These are phyloP conservation scores for Polyrhizophydium stewartii DNA, from an alignment of 371 early-diverging fungal species.

Conservation along the genomic window DNA sequence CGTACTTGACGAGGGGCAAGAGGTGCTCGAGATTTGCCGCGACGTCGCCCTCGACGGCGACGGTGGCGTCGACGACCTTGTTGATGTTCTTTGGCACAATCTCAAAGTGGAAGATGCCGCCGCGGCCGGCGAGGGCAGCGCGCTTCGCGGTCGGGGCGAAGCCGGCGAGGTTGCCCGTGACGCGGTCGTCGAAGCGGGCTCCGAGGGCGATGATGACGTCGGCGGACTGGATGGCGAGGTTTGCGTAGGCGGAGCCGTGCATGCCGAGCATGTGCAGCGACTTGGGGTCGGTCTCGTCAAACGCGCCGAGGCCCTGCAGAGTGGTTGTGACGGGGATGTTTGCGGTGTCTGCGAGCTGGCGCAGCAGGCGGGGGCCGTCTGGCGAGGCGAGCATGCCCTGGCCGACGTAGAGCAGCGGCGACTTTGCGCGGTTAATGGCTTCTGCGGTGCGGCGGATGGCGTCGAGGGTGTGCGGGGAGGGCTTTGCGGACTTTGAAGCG, in stretches of 20 bases:
- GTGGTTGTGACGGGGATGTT: constrained; percentile 97
- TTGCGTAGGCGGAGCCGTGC: constrained; percentile 97
- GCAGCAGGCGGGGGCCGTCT: constrained; percentile 75
- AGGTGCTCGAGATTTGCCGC: constrained; percentile 73
- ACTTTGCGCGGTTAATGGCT: constrained; percentile 81
- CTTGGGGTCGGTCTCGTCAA: constrained; percentile 84
- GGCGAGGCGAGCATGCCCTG: constrained; percentile 81
- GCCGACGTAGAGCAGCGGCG: constrained; percentile 94
- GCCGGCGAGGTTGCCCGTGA: constrained; percentile 79
- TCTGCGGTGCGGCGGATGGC: constrained; percentile 66
- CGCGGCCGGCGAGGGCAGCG: constrained; percentile 82
- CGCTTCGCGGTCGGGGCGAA: constrained; percentile 92
- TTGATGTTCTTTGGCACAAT: constrained; percentile 98
- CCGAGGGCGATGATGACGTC: constrained; percentile 95
- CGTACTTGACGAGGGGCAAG: constrained; percentile 60
- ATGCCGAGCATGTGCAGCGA: constrained; percentile 97
- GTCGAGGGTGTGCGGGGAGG: constrained; percentile 49
- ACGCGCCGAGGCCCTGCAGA: constrained; percentile 86
- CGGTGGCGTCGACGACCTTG: constrained; percentile 88
- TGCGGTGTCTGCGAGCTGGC: constrained; percentile 73
- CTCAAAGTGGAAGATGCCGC: constrained; percentile 97
- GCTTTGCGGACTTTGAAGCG: constrained; percentile 46
- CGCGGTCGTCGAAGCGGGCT: constrained; percentile 97
- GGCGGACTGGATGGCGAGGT: constrained; percentile 93
- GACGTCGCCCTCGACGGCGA: constrained; percentile 93